Conservation (phyloP, 1,139 yeast species). For the Blastobotrys ciferrii region DNA sequence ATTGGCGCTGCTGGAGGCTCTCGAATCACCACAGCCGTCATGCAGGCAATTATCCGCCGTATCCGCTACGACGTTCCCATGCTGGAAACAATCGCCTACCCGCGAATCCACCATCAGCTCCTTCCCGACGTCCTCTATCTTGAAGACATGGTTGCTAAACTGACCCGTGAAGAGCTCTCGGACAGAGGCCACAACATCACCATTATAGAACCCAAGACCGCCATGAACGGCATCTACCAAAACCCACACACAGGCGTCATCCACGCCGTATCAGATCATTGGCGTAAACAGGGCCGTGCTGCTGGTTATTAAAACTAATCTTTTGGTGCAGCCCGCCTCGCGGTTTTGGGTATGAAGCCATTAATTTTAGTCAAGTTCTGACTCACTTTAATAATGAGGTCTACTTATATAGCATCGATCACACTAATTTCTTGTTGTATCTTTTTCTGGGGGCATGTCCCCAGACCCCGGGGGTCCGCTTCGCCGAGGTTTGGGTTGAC, state of each 20-base stretch:
- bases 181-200: slow-evolving; percentile 44
- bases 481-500: too few relatives aligned
- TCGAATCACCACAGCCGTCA: slow-evolving; percentile 77
- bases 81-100: slow-evolving; percentile 69
- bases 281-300: slow-evolving; percentile 54
- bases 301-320: slow-evolving; percentile 38
- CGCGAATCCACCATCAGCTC: slow-evolving; percentile 86
- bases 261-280: slow-evolving; percentile 56
- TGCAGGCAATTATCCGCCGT: slow-evolving; percentile 72
- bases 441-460: too few relatives aligned
- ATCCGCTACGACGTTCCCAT: slow-evolving; percentile 57
- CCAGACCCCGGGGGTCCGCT: too few relatives aligned
- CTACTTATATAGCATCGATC: too few relatives aligned
- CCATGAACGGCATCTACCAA: slow-evolving; percentile 49
- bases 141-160: slow-evolving; percentile 50
- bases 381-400: too few relatives aligned
- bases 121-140: slow-evolving; percentile 66
- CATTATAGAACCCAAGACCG: slow-evolving; percentile 43
- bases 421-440: too few relatives aligned
- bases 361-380: too few relatives aligned
- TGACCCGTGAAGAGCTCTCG: slow-evolving; percentile 34
- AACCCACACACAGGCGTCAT: slow-evolving; percentile 38
- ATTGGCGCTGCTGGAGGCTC: slow-evolving; percentile 97
- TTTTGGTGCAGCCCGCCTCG: neutral
- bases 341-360: too few relatives aligned